Base-by-base conservation (phyloP, 805 yeast genomes). In the Ogataea nonfermentans region DNA sequence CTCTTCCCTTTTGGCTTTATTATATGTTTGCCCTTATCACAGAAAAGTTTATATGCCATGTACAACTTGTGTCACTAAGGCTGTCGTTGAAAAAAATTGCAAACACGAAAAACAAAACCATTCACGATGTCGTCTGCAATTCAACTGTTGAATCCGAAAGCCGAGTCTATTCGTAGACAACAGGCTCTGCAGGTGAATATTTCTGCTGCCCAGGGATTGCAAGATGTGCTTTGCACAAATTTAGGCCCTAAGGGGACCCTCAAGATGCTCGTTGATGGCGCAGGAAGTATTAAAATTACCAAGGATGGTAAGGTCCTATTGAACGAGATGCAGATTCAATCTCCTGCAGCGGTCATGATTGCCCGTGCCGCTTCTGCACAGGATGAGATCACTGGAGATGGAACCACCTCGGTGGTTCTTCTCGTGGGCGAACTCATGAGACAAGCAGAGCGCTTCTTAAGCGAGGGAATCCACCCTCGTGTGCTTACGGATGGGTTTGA, bases 381-480 rank as follows among this genome's bases (percentile, higher is more conserved):
- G 66, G 99, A 93, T 63, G 99, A 93, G 65, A 88, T 93, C 59
- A 86, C 98, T n/a, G 99, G 99, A 35, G 99, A 93, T 65, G 99
- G 99, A 49, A 93, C 99, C 40, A 91, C 98, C 5, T 84, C 96
- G 2, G 99, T 93, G 39, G 91, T 90, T 31, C 72, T 95, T 47
- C 74, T 90, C 40, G 99, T 93, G 29, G 99, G 99, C 40, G 97
- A 91, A 63, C 70, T 93, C 46, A 74, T 93, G 61, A 87, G 86
- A 61, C 98, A 93, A 65, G 96, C 98, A 19, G 93, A 91, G 61
- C 76, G 97, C 52, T 90, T 78, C 61, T 79, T 87, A 42, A 74
- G 80, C 50, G 99, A 93, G 67, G 99, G 99, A 38, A 84, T 93
- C 35, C 99, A 93, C 66, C 98, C 99, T 28, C 75, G 98, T 53